These are phyloP conservation scores for Monilinia polystroma DNA, from an alignment of 2,329 filamentous ascomycete genomes.

Conservation along the genomic window DNA sequence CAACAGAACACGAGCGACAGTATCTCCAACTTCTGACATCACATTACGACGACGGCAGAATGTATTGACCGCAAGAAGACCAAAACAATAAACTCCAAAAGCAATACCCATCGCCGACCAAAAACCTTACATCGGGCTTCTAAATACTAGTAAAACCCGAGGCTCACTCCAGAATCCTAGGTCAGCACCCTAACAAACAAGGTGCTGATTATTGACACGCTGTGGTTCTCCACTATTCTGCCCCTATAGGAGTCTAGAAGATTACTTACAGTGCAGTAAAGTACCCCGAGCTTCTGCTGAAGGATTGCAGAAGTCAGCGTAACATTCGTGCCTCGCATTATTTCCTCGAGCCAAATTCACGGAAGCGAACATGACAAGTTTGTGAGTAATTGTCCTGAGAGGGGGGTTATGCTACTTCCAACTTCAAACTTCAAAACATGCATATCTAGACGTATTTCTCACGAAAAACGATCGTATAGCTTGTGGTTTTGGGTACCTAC, in stretches of 20 bases:
- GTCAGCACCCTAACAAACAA: too few relatives aligned
- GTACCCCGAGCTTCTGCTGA: background rate
- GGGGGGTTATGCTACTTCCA: too few relatives aligned
- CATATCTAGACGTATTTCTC: too few relatives aligned
- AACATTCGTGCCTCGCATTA: slow-evolving; percentile 7
- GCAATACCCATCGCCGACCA: too few relatives aligned
- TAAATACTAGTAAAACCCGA: background rate
- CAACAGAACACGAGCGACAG: background rate
- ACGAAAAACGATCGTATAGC: background rate
- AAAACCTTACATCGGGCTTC: too few relatives aligned
- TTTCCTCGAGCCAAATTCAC: slow-evolving; percentile 4
- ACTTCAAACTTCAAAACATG: background rate
- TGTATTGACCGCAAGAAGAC: too few relatives aligned
- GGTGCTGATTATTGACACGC: too few relatives aligned
- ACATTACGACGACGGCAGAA: background rate
- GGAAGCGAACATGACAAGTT: slow-evolving; percentile 7
- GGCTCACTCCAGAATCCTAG: too few relatives aligned
- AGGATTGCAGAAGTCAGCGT: slow-evolving; percentile 12
- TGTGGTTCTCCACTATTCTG: background rate
- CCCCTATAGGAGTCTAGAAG: background rate
- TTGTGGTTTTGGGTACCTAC: background rate
- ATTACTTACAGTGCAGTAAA: background rate
- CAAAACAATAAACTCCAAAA: too few relatives aligned
- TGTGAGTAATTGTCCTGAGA: background rate
- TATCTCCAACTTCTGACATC: background rate